A percentile compares a stretch with the other conserved stretches of the same genome.
Conservation (phyloP, 1,139 yeast genomes). For the Candida smagusa region DNA sequence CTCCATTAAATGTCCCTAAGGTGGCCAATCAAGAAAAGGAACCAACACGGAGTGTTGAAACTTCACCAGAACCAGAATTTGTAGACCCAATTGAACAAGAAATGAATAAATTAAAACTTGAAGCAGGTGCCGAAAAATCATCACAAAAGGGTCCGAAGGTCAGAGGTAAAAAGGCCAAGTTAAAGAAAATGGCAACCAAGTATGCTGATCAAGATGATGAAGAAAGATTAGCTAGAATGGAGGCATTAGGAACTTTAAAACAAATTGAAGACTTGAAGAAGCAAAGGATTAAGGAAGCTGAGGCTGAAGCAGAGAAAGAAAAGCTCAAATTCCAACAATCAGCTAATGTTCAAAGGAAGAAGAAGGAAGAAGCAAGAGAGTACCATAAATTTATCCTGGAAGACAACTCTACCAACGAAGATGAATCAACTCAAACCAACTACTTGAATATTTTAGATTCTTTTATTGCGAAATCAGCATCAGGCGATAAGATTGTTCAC, state of each 20-base stretch:
- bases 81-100: conserved; percentile 13
- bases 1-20: conserved; percentile 7
- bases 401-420: conserved; percentile 28
- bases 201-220: conserved; percentile 93
- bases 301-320: conserved; percentile 26
- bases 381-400: conserved; percentile 43
- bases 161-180: conserved; percentile 81
- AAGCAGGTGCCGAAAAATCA: conserved; percentile 6
- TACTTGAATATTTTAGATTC: conserved; percentile 41
- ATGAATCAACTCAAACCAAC: conserved; percentile 29
- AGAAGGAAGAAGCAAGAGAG: conserved; percentile 41
- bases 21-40: conserved; percentile 3
- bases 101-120: conserved; percentile 9
- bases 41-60: neutral
- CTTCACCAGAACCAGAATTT: conserved; percentile 3
- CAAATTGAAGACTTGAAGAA: conserved; percentile 48
- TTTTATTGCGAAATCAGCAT: conserved; percentile 40
- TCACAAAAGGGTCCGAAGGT: conserved; percentile 35
- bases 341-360: conserved; percentile 12
- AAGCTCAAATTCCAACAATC: conserved; percentile 21
- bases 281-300: conserved; percentile 21
- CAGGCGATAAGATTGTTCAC: conserved; percentile 46
- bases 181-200: conserved; percentile 77
- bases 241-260: conserved; percentile 78
- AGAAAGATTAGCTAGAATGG: conserved; percentile 70